phyloP scores from a whole-genome alignment of 192 early-diverging fungal genomes.

The Rhizoclosmatium globosum region DNA sequence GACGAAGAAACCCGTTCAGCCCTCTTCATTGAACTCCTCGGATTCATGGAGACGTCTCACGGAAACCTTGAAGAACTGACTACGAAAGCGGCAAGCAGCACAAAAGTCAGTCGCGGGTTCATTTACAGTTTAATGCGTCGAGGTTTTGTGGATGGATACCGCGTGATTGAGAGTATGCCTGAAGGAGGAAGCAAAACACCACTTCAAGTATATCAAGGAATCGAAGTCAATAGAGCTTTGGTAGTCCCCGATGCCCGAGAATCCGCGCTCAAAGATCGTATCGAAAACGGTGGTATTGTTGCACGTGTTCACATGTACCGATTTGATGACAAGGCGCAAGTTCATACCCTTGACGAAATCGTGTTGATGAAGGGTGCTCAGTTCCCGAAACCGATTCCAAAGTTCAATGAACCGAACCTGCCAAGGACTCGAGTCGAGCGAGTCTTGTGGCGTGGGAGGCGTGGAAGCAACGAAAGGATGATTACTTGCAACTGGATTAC shows the following conservation, averaged over 20 bases:
- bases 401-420: conserved; percentile 53
- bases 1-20: conserved; percentile 44
- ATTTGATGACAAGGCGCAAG: conserved; percentile 51
- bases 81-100: conserved; percentile 42
- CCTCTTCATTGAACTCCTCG: conserved; percentile 56
- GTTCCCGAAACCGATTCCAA: conserved; percentile 43
- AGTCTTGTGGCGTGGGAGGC: conserved; percentile 42
- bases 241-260: conserved; percentile 43
- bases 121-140: conserved; percentile 55
- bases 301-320: conserved; percentile 57
- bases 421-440: conserved; percentile 40
- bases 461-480: conserved; percentile 41
- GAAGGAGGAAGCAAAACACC: conserved; percentile 31
- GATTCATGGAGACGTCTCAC: conserved; percentile 58
- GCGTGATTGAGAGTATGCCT: conserved; percentile 34
- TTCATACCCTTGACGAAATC: conserved; percentile 55
- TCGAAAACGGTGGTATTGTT: conserved; percentile 37
- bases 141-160: conserved; percentile 48
- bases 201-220: conserved; percentile 49
- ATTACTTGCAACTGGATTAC: conserved; percentile 48
- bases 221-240: conserved; percentile 52
- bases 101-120: conserved; percentile 51
- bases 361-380: conserved; percentile 39
- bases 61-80: conserved; percentile 55
- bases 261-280: conserved; percentile 40